Evolutionary conservation across 176 grass and related monocot genomes (phyloP).

Genomic region (Carex cristatella): DNA sequence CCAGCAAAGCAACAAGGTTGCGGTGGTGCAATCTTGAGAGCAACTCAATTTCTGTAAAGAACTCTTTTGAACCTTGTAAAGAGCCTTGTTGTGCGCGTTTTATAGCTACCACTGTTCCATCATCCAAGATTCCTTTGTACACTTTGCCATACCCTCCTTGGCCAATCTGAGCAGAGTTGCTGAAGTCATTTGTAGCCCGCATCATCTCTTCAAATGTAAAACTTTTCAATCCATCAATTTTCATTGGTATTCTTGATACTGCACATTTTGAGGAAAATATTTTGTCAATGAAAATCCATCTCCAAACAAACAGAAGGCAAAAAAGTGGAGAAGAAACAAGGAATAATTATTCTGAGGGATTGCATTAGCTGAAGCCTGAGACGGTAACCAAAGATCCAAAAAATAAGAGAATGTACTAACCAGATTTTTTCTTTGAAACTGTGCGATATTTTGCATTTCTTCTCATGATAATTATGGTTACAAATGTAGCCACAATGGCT

Average conservation of each 20-base stretch:
- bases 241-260: slow-evolving; percentile 59
- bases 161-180: slow-evolving; percentile 58
- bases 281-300: not conserved
- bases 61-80: slow-evolving; percentile 89
- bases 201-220: slow-evolving; percentile 84
- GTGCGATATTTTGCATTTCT: slow-evolving; percentile 36
- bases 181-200: slow-evolving; percentile 65
- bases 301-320: not conserved
- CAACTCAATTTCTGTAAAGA: slow-evolving; percentile 91
- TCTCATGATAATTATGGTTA: slow-evolving; percentile 63
- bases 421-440: slow-evolving; percentile 40
- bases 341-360: slow-evolving; percentile 1
- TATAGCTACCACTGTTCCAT: slow-evolving; percentile 77
- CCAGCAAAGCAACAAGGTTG: slow-evolving; percentile 80
- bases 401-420: slow-evolving; percentile 46
- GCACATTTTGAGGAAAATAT: slow-evolving; percentile 19
- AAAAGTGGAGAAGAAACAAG: not conserved
- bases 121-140: slow-evolving; percentile 64
- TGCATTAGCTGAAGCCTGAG: slow-evolving; percentile 36
- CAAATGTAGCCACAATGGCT: slow-evolving; percentile 42
- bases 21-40: slow-evolving; percentile 91
- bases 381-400: not conserved
- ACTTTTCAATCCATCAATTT: slow-evolving; percentile 69
- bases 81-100: slow-evolving; percentile 88
- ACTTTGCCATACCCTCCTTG: slow-evolving; percentile 97